A percentile compares a stretch with the other conserved stretches of the same genome.
phyloP scores from a whole-genome alignment of 169 alveolate genomes.

The Toxoplasma gondii region DNA sequence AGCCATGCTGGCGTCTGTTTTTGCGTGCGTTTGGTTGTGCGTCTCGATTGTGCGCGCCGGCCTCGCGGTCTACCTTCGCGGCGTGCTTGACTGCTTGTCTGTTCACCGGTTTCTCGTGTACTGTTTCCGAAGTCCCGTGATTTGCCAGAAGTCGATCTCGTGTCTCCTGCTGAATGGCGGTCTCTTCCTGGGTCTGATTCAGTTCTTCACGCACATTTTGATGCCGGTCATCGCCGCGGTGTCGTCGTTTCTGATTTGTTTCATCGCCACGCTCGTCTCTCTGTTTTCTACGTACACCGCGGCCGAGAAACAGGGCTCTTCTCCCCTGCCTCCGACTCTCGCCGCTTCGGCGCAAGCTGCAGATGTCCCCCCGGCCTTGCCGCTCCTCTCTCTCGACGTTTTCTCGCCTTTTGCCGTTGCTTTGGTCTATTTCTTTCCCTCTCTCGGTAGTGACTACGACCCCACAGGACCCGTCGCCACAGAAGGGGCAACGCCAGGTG shows the following conservation, averaged over 20 bases:
- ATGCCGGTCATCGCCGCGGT: constrained; percentile 13
- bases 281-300: neutral
- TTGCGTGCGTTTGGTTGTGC: neutral
- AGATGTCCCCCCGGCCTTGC: neutral
- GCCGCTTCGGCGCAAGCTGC: neutral
- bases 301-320: neutral
- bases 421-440: neutral
- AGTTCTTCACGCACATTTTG: constrained; percentile 9
- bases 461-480: neutral
- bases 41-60: neutral
- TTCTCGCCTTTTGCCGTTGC: neutral
- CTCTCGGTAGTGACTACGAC: neutral
- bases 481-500: neutral
- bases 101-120: neutral
- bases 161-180: constrained; percentile 24
- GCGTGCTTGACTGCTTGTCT: constrained; percentile 16
- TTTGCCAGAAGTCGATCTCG: neutral
- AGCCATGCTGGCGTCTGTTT: neutral
- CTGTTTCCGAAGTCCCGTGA: neutral
- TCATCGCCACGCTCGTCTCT: neutral
- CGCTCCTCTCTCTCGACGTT: neutral
- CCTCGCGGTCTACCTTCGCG: constrained; percentile 1
- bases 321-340: neutral
- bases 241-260: neutral
- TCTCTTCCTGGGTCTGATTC: constrained; percentile 25